Conservation (phyloP, 495 filamentous ascomycete genomes). For the Cercophora newfieldiana region DNA sequence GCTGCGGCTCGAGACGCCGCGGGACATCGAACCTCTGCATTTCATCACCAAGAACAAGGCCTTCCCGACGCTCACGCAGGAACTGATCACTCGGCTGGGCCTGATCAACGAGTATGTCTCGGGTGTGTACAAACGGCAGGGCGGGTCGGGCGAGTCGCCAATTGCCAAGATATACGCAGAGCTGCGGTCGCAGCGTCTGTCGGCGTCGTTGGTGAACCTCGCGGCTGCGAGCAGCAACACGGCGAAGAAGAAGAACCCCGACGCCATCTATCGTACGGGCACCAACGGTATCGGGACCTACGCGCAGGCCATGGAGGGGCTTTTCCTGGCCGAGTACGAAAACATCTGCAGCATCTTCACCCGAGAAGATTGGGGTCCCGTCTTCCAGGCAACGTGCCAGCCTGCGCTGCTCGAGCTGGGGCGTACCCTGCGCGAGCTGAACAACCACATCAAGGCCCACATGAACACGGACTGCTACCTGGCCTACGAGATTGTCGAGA, state of each 20-base stretch:
- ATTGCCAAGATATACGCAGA: conserved; percentile 77
- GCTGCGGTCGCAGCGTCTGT: conserved; percentile 80
- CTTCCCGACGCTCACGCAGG: conserved; percentile 49
- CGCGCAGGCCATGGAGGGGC: conserved; percentile 78
- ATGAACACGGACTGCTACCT: conserved; percentile 92
- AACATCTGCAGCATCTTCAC: conserved; percentile 83
- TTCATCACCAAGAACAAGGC: conserved; percentile 83
- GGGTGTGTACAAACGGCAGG: conserved; percentile 29
- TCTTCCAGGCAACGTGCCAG: conserved; percentile 75
- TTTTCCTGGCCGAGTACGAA: conserved; percentile 84
- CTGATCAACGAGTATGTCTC: conserved; percentile 53
- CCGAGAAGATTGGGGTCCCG: conserved; percentile 76
- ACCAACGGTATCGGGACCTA: conserved; percentile 93
- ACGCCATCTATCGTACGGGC: conserved; percentile 84
- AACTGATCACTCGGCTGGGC: conserved; percentile 50
- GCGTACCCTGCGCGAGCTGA: conserved; percentile 83
- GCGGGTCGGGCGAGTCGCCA: conserved; percentile 52
- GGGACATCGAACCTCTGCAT: conserved; percentile 82
- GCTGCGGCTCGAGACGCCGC: conserved; percentile 65
- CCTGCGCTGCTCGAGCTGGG: conserved; percentile 75
- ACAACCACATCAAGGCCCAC: conserved; percentile 82
- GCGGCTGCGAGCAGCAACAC: conserved; percentile 87
- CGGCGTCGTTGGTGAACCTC: conserved; percentile 75
- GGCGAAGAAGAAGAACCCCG: conserved; percentile 73
- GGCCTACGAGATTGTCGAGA: conserved; percentile 93